These are phyloP conservation scores for Drechslerella stenobrocha DNA, from an alignment of 2,329 filamentous ascomycete species.

Conservation along the genomic window DNA sequence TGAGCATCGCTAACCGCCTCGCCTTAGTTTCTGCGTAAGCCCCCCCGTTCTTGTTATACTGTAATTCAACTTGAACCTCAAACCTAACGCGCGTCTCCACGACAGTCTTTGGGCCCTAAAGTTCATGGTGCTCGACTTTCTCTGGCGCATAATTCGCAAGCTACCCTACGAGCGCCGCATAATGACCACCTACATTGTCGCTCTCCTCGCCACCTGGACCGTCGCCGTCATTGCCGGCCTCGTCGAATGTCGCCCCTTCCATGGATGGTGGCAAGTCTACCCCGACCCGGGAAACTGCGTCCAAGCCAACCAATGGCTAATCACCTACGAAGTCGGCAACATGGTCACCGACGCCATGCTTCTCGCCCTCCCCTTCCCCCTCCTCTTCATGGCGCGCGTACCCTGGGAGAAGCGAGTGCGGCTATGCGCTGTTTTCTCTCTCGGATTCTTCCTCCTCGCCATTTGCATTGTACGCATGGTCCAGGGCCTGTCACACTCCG, in stretches of 20 bases:
- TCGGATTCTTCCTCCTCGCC: constrained; percentile 35
- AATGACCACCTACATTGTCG: constrained; percentile 9
- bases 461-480: constrained; percentile 29
- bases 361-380: constrained; percentile 32
- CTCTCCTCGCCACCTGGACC: constrained; percentile 14
- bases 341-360: constrained; percentile 33
- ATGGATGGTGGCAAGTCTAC: constrained; percentile 31
- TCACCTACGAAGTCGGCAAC: constrained; percentile 38
- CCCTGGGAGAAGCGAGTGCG: constrained; percentile 37
- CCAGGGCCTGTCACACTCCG: constrained; percentile 19
- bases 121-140: constrained; percentile 40
- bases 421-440: constrained; percentile 20
- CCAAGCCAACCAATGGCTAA: constrained; percentile 35
- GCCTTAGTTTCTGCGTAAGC: constrained; percentile 20
- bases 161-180: constrained; percentile 34
- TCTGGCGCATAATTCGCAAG: constrained; percentile 42
- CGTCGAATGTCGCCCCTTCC: constrained; percentile 23
- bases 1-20: constrained; percentile 24
- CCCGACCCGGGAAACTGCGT: constrained; percentile 26
- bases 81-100: background rate
- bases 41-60: background rate
- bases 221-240: constrained; percentile 9
- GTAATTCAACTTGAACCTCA: background rate
- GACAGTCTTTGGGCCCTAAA: constrained; percentile 43
- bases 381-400: constrained; percentile 34